Base-by-base conservation (phyloP, 176 grass and related monocot genomes). In the Ensete ventricosum region DNA sequence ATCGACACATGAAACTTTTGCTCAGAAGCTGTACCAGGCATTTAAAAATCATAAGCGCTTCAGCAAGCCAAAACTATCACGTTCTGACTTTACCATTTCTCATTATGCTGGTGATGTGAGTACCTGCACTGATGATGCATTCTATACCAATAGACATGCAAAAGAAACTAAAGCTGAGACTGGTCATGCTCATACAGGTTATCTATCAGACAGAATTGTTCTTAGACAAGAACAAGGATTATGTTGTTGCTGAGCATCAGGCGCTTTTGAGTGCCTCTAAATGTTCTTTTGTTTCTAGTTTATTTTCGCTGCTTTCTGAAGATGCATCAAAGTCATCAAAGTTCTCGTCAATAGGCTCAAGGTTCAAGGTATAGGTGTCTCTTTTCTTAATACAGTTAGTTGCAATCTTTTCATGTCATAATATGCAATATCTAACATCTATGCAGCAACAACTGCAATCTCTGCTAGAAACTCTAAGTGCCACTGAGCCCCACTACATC, bases 171-270 rank as follows among this genome's bases (percentile, higher is more conserved):
- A 62, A 29, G 13, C 80, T 69, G 53, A 75, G 60, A 62, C 19
- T 54, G 25, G 70, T 34, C 9, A 14, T 50, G 27, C 49, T 62
- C 90, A 19, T 88, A 19, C 75, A 99, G 95, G 95, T 99, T 43
- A 99, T 88, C 52, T 99, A 99, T 84, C 95, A 94, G 86, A 94
- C 95, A 22, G 86, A 94, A 17, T 84, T 94, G 67, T 99, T 99
- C 80, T 77, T 99, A 55, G 90, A 99, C 53, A 99, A 99, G 83
- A 99, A 99, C 79, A 99, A 99, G 79, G 95, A 99, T 91, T 99
- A 99, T 76, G 90, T 99, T 67, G 82, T 99, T 85, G 95, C 95
- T 78, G 95, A 99, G 80, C 95, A 99, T 87, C 90, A 99, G 80
- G 88, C 82, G 60, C 69, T 91, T 27, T 75, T 99, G 80, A 81